Evolutionary conservation across 2,329 filamentous ascomycete species (phyloP).

Genomic region (Phaeosphaeriaceae sp.): DNA sequence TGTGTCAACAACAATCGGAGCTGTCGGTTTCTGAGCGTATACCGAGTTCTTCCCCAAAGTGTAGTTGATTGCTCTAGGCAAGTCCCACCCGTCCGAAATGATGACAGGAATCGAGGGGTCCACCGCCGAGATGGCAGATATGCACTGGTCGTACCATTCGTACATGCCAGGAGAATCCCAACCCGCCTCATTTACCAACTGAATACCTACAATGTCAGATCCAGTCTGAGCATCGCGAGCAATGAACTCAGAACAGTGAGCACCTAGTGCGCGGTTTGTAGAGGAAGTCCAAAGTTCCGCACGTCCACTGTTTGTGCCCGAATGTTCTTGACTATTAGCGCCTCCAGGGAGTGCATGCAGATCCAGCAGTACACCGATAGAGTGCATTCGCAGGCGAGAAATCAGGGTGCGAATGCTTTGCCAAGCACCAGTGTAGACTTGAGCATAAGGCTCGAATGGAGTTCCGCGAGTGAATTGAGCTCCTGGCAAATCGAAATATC

Average conservation of each 20-base stretch:
- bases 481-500: slow-evolving; percentile 63
- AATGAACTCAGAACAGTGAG: slow-evolving; percentile 59
- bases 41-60: slow-evolving; percentile 50
- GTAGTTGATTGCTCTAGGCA: slow-evolving; percentile 56
- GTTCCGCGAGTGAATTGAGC: slow-evolving; percentile 59
- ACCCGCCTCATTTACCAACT: slow-evolving; percentile 64
- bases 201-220: slow-evolving; percentile 61
- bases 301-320: slow-evolving; percentile 60
- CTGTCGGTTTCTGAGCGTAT: slow-evolving; percentile 35
- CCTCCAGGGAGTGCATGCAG: slow-evolving; percentile 66
- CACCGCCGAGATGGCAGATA: slow-evolving; percentile 55
- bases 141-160: slow-evolving; percentile 62
- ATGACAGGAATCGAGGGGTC: slow-evolving; percentile 62
- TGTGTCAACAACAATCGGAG: slow-evolving; percentile 64
- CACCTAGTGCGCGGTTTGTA: slow-evolving; percentile 54
- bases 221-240: slow-evolving; percentile 54
- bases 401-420: slow-evolving; percentile 57
- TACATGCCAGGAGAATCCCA: slow-evolving; percentile 61
- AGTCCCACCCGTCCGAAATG: slow-evolving; percentile 66
- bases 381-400: slow-evolving; percentile 52
- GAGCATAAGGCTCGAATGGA: slow-evolving; percentile 57
- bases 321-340: slow-evolving; percentile 63
- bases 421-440: slow-evolving; percentile 64
- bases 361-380: slow-evolving; percentile 65
- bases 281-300: slow-evolving; percentile 60